These are phyloP conservation scores for Capronia epimyces DNA, from an alignment of 2,329 filamentous ascomycete genomes.

Conservation along the genomic window DNA sequence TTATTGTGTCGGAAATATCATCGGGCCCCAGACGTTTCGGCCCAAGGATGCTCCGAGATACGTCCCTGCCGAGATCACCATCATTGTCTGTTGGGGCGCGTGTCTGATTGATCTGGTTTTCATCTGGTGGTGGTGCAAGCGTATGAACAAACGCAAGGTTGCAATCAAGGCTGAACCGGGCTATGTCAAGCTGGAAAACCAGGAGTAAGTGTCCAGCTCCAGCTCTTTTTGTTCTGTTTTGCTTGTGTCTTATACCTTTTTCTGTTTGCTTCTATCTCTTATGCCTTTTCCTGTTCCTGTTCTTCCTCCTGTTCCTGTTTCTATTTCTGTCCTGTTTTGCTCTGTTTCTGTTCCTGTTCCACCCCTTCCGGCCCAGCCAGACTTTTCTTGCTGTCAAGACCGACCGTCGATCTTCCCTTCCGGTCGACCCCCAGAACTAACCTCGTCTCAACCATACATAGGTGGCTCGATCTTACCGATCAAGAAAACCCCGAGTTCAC, in stretches of 20 bases:
- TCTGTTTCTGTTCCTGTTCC: too few relatives aligned
- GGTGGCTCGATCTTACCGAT: constrained; percentile 58
- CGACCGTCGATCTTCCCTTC: too few relatives aligned
- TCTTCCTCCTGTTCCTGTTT: too few relatives aligned
- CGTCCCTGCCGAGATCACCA: constrained; percentile 58
- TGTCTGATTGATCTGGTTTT: constrained; percentile 51
- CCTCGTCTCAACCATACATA: too few relatives aligned
- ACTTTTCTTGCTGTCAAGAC: too few relatives aligned
- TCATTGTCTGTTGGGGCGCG: constrained; percentile 55
- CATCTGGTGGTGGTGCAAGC: constrained; percentile 57
- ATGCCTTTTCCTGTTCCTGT: too few relatives aligned
- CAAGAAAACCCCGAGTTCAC: constrained; percentile 60
- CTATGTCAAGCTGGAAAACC: constrained; percentile 59
- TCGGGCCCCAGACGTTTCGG: constrained; percentile 48
- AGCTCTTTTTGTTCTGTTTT: neutral
- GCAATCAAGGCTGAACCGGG: constrained; percentile 47
- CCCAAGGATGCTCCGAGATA: constrained; percentile 55
- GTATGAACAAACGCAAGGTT: constrained; percentile 57
- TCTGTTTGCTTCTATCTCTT: too few relatives aligned
- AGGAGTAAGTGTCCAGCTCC: constrained; percentile 49
- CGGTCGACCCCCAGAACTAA: too few relatives aligned
- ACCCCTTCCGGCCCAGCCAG: too few relatives aligned
- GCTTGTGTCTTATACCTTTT: neutral
- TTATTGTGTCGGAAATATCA: constrained; percentile 52
- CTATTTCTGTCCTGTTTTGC: too few relatives aligned